A percentile compares a stretch with the other conserved stretches of the same genome.
Evolutionary conservation across 805 yeast species (phyloP).

Genomic region (Candida coquimbonensis): DNA sequence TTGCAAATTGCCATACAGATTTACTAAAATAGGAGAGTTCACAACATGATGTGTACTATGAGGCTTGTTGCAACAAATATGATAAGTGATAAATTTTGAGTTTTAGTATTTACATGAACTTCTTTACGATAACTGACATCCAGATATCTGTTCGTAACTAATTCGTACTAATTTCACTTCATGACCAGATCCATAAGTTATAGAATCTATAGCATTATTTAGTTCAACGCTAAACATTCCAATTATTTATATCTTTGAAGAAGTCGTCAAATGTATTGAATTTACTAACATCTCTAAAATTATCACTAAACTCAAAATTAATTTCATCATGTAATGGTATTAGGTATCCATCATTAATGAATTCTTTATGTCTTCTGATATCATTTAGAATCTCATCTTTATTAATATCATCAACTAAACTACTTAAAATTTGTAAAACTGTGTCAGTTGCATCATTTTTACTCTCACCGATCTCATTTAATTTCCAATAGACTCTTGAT

Average conservation of each 20-base stretch:
- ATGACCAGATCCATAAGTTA: no score
- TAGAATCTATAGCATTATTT: not conserved
- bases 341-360: slow-evolving; percentile 5
- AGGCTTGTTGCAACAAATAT: no score
- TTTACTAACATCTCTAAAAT: slow-evolving; percentile 12
- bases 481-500: slow-evolving; percentile 50
- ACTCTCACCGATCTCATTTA: slow-evolving; percentile 49
- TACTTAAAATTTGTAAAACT: slow-evolving; percentile 47
- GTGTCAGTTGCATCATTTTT: slow-evolving; percentile 54
- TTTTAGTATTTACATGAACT: no score
- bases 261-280: slow-evolving; percentile 49
- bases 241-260: slow-evolving; percentile 36
- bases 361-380: slow-evolving; percentile 1
- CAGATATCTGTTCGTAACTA: no score
- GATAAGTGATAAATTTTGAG: no score
- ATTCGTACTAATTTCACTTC: no score
- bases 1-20: not conserved
- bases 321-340: slow-evolving; percentile 23
- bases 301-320: slow-evolving; percentile 15
- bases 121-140: no score
- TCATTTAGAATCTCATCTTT: slow-evolving; percentile 7
- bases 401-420: slow-evolving; percentile 29
- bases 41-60: not conserved
- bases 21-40: not conserved
- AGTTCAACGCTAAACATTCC: not conserved